phyloP scores from a whole-genome alignment of 1,284 basidiomycete genomes.

The Uromyces viciae-fabae region DNA sequence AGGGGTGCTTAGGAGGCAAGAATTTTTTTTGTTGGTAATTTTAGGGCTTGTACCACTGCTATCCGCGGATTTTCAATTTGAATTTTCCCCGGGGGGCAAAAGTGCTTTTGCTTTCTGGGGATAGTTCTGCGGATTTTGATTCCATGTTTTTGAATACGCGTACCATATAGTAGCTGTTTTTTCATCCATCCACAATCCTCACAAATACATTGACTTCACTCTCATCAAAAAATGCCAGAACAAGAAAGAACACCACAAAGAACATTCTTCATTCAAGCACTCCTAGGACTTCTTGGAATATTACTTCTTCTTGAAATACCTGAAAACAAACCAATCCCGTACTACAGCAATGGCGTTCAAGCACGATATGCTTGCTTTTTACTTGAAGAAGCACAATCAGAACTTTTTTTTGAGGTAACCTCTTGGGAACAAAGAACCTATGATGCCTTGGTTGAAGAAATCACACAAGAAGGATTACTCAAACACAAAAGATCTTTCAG shows the following conservation, averaged over 20 bases:
- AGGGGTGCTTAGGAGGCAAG: too few relatives aligned
- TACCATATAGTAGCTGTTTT: neutral
- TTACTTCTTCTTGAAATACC: neutral
- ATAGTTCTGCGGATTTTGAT: neutral
- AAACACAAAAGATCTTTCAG: neutral
- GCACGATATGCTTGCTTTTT: neutral
- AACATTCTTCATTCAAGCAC: neutral
- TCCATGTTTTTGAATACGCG: neutral
- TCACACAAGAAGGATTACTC: neutral
- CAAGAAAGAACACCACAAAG: neutral
- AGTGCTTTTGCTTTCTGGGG: neutral
- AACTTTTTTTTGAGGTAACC: neutral
- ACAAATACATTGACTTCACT: neutral
- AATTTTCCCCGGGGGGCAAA: neutral
- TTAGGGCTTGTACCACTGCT: slow-evolving; percentile 19
- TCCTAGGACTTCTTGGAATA: neutral
- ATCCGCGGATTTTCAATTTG: neutral
- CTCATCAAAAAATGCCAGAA: neutral
- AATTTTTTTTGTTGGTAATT: too few relatives aligned
- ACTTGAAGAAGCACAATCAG: neutral
- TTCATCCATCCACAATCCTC: neutral
- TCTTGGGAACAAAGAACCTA: neutral
- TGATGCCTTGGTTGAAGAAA: neutral
- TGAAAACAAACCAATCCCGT: neutral
- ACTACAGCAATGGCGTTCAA: neutral